Evolutionary conservation across 2,329 filamentous ascomycete genomes (phyloP).

Genomic region (Monilinia polystroma): DNA sequence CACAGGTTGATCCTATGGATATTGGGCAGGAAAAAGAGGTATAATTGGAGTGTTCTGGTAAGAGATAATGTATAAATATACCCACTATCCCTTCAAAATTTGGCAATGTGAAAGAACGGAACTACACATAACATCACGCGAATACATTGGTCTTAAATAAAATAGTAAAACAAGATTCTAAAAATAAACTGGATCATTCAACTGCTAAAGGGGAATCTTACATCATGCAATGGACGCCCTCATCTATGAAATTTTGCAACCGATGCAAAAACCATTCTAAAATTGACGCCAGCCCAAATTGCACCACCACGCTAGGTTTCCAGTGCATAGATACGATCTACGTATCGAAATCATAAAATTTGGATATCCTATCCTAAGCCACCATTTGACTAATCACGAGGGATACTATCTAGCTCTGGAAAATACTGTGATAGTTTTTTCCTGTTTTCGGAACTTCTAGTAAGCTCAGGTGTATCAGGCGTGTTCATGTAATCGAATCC

Average conservation of each 20-base stretch:
- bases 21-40: not conserved
- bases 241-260: constrained; percentile 7
- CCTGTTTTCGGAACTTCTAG: constrained; percentile 26
- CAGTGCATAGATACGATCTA: not conserved
- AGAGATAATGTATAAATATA: no score
- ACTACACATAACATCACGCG: not conserved
- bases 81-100: no score
- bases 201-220: constrained; percentile 18
- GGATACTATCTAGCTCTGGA: constrained; percentile 32
- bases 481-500: constrained; percentile 9
- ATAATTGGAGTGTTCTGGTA: not conserved
- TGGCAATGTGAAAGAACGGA: not conserved
- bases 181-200: not conserved
- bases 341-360: not conserved
- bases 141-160: not conserved
- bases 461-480: constrained; percentile 29
- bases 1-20: not conserved
- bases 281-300: constrained; percentile 8
- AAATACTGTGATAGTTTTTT: constrained; percentile 36
- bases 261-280: constrained; percentile 11
- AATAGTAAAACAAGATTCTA: not conserved
- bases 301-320: not conserved
- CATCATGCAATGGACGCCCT: constrained; percentile 6
- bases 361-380: not conserved
- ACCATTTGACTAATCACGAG: not conserved